These are phyloP conservation scores for Exophiala viscosa DNA, from an alignment of 2,329 filamentous ascomycete species.

Conservation along the genomic window DNA sequence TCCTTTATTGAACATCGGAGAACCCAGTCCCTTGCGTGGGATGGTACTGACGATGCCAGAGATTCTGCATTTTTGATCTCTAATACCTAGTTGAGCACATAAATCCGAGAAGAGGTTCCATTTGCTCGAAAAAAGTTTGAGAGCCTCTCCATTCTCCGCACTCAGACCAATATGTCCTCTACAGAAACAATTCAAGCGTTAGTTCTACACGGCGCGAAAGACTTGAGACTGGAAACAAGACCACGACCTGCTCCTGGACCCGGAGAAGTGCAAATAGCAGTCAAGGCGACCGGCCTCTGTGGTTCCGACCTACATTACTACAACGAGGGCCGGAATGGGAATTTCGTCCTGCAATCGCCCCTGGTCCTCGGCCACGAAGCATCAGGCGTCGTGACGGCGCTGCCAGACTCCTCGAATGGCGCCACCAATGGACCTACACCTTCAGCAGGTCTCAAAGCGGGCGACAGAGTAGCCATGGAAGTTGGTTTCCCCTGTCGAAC, in stretches of 20 bases:
- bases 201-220: conserved; percentile 60
- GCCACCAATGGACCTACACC: background rate
- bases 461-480: conserved; percentile 88
- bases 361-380: conserved; percentile 79
- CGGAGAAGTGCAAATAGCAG: conserved; percentile 60
- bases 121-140: no score
- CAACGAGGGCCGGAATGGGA: conserved; percentile 78
- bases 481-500: conserved; percentile 78
- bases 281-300: conserved; percentile 66
- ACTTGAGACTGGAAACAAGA: conserved; percentile 56
- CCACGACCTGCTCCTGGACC: conserved; percentile 44
- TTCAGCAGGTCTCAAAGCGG: conserved; percentile 43
- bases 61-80: no score
- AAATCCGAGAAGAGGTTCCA: no score
- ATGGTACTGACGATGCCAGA: no score
- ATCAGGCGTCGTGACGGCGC: conserved; percentile 69
- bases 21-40: no score
- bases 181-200: conserved; percentile 34
- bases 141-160: background rate
- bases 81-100: background rate
- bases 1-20: no score
- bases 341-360: conserved; percentile 76
- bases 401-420: conserved; percentile 39
- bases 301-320: conserved; percentile 80
- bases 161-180: conserved; percentile 11